Conservation (phyloP, 1,284 basidiomycete species). For the Microbotryomycetes sp. region DNA sequence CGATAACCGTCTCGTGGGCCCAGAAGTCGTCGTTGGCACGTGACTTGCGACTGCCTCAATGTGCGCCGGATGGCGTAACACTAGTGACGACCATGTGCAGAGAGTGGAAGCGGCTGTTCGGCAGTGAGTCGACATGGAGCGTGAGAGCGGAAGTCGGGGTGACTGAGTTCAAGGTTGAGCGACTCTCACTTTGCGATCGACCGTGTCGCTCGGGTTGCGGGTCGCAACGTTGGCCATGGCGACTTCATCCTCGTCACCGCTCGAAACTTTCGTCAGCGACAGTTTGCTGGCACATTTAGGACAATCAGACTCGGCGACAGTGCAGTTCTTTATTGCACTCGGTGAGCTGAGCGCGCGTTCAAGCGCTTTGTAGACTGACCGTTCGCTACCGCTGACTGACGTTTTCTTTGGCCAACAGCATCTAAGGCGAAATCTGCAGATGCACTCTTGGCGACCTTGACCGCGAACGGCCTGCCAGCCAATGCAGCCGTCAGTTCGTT, state of each 20-base stretch:
- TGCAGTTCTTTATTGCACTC: slow-evolving; percentile 34
- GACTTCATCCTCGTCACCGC: neutral
- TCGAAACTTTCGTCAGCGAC: slow-evolving; percentile 34
- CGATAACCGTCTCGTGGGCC: too few relatives aligned
- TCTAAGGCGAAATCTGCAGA: slow-evolving; percentile 73
- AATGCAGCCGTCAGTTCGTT: slow-evolving; percentile 72
- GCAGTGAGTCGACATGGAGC: too few relatives aligned
- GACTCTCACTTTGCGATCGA: too few relatives aligned
- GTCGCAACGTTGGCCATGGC: too few relatives aligned
- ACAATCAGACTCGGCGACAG: slow-evolving; percentile 32
- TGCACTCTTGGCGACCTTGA: slow-evolving; percentile 65
- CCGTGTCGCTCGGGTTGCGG: too few relatives aligned
- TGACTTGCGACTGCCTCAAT: neutral
- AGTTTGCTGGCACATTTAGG: slow-evolving; percentile 32
- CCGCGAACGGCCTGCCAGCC: slow-evolving; percentile 70
- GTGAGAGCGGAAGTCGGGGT: too few relatives aligned
- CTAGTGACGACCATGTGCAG: too few relatives aligned
- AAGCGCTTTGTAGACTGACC: neutral
- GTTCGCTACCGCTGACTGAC: neutral
- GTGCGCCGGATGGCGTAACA: neutral
- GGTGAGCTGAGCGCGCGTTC: slow-evolving; percentile 4
- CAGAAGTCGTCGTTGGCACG: neutral
- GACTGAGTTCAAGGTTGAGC: too few relatives aligned
- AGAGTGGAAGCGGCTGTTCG: too few relatives aligned
- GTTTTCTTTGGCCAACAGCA: slow-evolving; percentile 48